Evolutionary conservation across 306 rosid genomes (phyloP).

Genomic region (Cyamopsis tetragonoloba): DNA sequence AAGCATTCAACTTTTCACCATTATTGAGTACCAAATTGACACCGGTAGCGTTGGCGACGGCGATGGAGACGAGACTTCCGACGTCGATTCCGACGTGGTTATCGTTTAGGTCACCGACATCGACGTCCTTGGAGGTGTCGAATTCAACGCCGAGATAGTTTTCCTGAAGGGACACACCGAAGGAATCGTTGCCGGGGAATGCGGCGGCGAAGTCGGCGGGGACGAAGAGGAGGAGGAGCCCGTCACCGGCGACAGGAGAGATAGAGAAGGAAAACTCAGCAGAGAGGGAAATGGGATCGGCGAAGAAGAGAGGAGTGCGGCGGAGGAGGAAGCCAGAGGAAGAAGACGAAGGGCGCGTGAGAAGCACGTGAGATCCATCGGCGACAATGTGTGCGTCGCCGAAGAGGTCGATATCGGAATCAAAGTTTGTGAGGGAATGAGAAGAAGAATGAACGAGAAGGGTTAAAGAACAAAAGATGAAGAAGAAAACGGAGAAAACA

Average conservation of each 20-base stretch:
- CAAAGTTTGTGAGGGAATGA: constrained; percentile 41
- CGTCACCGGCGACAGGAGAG: constrained; percentile 40
- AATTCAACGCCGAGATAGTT: constrained; percentile 41
- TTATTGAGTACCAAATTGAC: constrained; percentile 32
- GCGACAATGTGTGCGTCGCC: too few species aligned
- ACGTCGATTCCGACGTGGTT: constrained; percentile 44
- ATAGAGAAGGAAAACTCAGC: constrained; percentile 47
- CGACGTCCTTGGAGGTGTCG: constrained; percentile 34
- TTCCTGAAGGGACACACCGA: constrained; percentile 28
- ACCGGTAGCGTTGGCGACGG: constrained; percentile 31
- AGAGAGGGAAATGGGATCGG: constrained; percentile 34
- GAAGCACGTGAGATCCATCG: constrained; percentile 34
- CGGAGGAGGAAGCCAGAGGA: constrained; percentile 55
- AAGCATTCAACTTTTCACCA: constrained; percentile 46
- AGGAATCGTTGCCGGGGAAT: constrained; percentile 28
- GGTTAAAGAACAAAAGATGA: constrained; percentile 24
- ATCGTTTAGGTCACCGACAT: constrained; percentile 31
- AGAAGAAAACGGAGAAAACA: constrained; percentile 22
- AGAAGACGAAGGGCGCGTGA: constrained; percentile 35
- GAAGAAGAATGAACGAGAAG: constrained; percentile 11
- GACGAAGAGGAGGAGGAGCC: constrained; percentile 34
- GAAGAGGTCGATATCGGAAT: constrained; percentile 40
- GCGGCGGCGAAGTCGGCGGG: constrained; percentile 21
- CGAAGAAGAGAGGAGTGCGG: constrained; percentile 26
- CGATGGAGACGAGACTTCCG: constrained; percentile 38